phyloP scores from a whole-genome alignment of 108 stramenopile genomes.

The Skeletonema marinoi region DNA sequence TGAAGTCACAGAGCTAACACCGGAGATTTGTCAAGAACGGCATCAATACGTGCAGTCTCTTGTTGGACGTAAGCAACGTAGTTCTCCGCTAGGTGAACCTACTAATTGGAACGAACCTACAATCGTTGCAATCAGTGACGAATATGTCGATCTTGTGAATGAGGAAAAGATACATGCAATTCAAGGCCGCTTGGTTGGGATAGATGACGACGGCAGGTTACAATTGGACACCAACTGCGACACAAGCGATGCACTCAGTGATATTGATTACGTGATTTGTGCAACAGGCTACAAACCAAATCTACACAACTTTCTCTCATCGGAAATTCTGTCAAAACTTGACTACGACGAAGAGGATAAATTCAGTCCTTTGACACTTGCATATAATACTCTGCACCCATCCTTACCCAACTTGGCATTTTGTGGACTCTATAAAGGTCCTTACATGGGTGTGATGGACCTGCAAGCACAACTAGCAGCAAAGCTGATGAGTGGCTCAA shows the following conservation, averaged over 20 bases:
- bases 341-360: conserved; percentile 55
- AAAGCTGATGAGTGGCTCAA: conserved; percentile 38
- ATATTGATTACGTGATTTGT: conserved; percentile 56
- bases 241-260: conserved; percentile 9
- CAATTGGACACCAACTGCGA: background rate
- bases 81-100: conserved; percentile 55
- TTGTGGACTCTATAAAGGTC: conserved; percentile 74
- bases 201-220: conserved; percentile 45
- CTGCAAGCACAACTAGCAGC: conserved; percentile 66
- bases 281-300: conserved; percentile 60
- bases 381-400: conserved; percentile 65
- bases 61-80: conserved; percentile 50
- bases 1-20: conserved; percentile 34
- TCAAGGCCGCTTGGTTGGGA: conserved; percentile 48
- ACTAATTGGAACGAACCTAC: conserved; percentile 55
- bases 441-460: conserved; percentile 73
- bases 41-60: conserved; percentile 46
- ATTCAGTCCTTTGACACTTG: conserved; percentile 53
- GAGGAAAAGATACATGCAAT: conserved; percentile 55
- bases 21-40: conserved; percentile 34
- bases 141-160: conserved; percentile 60
- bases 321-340: conserved; percentile 44
- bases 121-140: conserved; percentile 59
- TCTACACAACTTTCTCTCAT: conserved; percentile 43
- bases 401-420: conserved; percentile 61